Evolutionary conservation across 2,329 filamentous ascomycete species (phyloP), one percentile per base, ranked within the genome.

Genomic region (Paecilomyces dactylethromorphus): DNA sequence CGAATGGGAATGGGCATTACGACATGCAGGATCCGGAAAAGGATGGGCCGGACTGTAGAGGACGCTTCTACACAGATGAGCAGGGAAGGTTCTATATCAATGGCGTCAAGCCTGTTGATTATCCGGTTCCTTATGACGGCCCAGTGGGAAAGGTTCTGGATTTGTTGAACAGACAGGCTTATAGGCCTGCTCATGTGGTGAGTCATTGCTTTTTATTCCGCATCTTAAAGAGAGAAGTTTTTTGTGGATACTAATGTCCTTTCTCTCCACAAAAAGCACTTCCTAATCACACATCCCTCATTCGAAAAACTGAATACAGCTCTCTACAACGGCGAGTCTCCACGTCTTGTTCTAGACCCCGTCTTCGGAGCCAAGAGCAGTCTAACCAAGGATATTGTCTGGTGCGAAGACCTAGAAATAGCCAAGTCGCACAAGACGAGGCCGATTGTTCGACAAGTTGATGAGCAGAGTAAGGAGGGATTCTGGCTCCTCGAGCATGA

Each of bases 61-160:
- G 64, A 0, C 64, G 65, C 24, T 55, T 70, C 54, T 60, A 62
- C 50, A 63, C 62, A 11, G 61, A 68, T 39, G 54, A 60, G 2
- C 51, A 67, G 26, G 68, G 68, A 3, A 51, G 45, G 8, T 69
- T 68, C 39, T 67, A 61, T 55, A 67, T 70, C 58, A 62, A 63
- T n/a, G 62, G 61, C 1, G 64, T 70, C 24, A 63, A 63, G 55
- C 68, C 68, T 1, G 67, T 70, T 11, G 59, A 64, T 5, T 70
- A 70, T 60, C 68, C 68, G 2, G 66, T 70, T 13, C 66, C 67
- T 1, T 63, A 62, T 35, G 67, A 70, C 51, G 64, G 66, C 8
- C 65, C 66, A 8, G 65, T 68, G 1, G 60, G 56, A 11, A 58
- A 58, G n/a, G 59, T 68, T 58, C 57, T 69, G 49, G 54, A 62